Conservation (phyloP, 306 rosid genomes). For the Fragaria iinumae region DNA sequence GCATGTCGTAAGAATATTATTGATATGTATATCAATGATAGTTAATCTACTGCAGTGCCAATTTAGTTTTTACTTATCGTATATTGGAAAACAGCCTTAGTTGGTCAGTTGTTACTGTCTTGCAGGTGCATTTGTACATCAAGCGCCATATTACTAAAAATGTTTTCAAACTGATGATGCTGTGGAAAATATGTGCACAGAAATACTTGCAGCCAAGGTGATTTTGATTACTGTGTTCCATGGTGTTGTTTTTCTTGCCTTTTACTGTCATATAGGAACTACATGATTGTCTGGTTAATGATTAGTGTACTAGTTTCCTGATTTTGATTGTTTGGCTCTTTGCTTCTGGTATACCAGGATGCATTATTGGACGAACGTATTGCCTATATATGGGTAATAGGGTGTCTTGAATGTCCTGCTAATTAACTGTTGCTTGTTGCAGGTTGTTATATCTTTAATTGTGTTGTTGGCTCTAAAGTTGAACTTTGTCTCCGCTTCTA, state of each 20-base stretch:
- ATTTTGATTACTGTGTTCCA: no score
- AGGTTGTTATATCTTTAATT: constrained; percentile 71
- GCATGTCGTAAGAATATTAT: background rate
- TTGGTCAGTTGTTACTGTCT: background rate
- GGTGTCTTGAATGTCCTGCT: no score
- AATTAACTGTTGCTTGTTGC: constrained; percentile 27
- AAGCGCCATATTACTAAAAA: constrained; percentile 52
- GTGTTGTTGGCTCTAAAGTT: constrained; percentile 55
- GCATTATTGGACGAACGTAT: constrained; percentile 68
- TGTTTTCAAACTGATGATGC: background rate
- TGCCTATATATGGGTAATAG: constrained; percentile 9
- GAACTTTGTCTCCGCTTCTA: constrained; percentile 43
- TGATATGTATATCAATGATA: background rate
- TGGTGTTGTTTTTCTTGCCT: no score
- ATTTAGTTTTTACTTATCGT: background rate
- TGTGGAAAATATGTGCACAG: background rate
- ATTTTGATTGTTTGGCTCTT: constrained; percentile 6
- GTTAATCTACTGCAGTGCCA: background rate
- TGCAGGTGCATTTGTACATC: constrained; percentile 77
- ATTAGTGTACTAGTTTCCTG: background rate
- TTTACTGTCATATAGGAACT: no score
- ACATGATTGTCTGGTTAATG: background rate
- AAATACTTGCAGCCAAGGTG: no score
- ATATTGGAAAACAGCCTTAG: background rate
- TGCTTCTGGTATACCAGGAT: constrained; percentile 44